Conservation (phyloP, 768 basidiomycete species). For the Jaapia argillacea region DNA sequence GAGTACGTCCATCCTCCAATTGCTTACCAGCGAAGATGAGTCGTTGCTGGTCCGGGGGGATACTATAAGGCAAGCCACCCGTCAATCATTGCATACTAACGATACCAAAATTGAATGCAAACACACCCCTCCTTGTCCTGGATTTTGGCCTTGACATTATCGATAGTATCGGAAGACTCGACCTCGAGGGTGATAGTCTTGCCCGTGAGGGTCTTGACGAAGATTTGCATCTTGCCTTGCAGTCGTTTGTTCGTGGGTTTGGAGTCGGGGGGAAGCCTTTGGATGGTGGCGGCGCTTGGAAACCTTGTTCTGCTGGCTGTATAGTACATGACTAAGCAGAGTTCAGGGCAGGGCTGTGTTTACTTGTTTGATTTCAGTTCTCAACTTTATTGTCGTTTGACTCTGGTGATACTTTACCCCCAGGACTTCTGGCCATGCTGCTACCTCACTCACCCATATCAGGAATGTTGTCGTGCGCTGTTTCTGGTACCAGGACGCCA, state of each 20-base stretch:
- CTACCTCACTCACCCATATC: too few species aligned
- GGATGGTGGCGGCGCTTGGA: too few species aligned
- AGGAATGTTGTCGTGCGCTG: too few species aligned
- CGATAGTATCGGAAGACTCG: conserved; percentile 93
- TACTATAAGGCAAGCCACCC: conserved; percentile 44
- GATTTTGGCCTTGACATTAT: conserved; percentile 85
- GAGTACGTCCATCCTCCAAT: conserved; percentile 93
- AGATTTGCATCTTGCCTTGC: conserved; percentile 47
- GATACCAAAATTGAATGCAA: background rate
- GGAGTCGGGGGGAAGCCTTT: background rate
- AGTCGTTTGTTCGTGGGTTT: background rate
- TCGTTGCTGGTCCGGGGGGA: conserved; percentile 92
- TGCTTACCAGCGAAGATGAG: conserved; percentile 98
- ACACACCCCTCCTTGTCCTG: conserved; percentile 69
- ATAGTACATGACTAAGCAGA: background rate
- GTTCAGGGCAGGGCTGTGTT: background rate
- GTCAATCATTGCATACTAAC: background rate
- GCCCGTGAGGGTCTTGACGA: conserved; percentile 86
- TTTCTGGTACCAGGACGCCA: too few species aligned
- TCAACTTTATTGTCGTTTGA: too few species aligned
- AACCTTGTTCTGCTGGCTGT: too few species aligned
- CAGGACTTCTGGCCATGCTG: too few species aligned
- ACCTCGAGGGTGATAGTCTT: conserved; percentile 99
- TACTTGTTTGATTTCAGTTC: too few species aligned
- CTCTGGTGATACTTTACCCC: too few species aligned